Evolutionary conservation across 768 basidiomycete species (phyloP).

Genomic region (Coprinopsis cinerea): DNA sequence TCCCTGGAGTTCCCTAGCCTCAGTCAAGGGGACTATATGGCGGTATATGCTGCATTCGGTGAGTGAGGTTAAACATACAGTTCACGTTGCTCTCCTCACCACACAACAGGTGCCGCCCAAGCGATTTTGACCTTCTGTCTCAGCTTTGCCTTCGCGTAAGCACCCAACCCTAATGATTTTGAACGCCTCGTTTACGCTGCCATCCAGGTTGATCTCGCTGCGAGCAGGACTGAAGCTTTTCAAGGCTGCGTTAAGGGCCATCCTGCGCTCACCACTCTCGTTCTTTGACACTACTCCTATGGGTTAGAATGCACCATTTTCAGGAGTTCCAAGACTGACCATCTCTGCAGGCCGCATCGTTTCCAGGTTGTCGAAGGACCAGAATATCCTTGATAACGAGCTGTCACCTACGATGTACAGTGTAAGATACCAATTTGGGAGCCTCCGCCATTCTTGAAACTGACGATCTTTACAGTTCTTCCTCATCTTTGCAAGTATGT

Average conservation of each 20-base stretch:
- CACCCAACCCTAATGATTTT: conserved; percentile 1
- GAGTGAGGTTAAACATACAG: background rate
- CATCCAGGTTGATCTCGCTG: conserved; percentile 30
- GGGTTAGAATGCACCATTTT: conserved; percentile 26
- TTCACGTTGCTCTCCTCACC: no score
- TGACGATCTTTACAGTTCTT: conserved; percentile 27
- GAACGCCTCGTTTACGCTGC: background rate
- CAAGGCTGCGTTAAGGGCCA: conserved; percentile 45
- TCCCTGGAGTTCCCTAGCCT: conserved; percentile 48
- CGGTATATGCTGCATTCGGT: conserved; percentile 41
- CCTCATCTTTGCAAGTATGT: conserved; percentile 33
- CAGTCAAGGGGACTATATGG: conserved; percentile 64
- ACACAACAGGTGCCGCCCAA: conserved; percentile 37
- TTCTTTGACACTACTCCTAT: conserved; percentile 75
- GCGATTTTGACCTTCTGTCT: conserved; percentile 47
- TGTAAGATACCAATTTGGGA: conserved; percentile 20
- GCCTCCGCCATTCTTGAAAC: background rate
- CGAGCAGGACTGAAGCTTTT: conserved; percentile 46
- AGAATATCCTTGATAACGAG: conserved; percentile 50
- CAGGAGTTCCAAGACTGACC: conserved; percentile 1
- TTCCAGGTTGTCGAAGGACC: conserved; percentile 56
- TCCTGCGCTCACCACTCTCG: conserved; percentile 54
- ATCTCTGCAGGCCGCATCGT: conserved; percentile 47
- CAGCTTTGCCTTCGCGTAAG: conserved; percentile 46
- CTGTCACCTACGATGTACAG: conserved; percentile 43